Conservation (phyloP, 495 filamentous ascomycete species). For the Tuber brumale region DNA sequence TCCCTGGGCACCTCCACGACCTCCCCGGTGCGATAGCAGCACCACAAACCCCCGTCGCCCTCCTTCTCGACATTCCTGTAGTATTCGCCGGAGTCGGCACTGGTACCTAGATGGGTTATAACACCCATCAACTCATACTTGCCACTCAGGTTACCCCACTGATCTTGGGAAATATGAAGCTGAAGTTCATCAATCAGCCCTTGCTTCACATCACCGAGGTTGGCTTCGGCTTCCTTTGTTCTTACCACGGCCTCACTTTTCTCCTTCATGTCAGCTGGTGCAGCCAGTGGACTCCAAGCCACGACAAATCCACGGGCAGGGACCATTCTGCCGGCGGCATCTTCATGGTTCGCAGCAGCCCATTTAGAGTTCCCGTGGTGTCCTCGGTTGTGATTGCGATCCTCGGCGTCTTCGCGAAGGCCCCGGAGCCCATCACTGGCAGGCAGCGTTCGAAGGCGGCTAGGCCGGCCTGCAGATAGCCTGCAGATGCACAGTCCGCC, state of each 20-base stretch:
- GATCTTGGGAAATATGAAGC: slow-evolving; percentile 63
- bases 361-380: slow-evolving; percentile 78
- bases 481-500: too few species aligned
- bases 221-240: slow-evolving; percentile 47
- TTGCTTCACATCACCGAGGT: slow-evolving; percentile 48
- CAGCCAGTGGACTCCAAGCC: slow-evolving; percentile 28
- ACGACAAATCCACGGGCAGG: slow-evolving; percentile 31
- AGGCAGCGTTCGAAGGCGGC: too few species aligned
- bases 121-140: slow-evolving; percentile 90
- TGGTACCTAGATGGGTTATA: slow-evolving; percentile 94
- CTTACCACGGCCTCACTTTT: slow-evolving; percentile 48
- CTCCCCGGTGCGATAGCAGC: slow-evolving; percentile 99
- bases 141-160: slow-evolving; percentile 80
- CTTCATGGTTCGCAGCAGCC: slow-evolving; percentile 47
- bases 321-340: slow-evolving; percentile 37
- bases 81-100: slow-evolving; percentile 96
- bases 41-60: slow-evolving; percentile 78
- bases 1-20: slow-evolving; percentile 85
- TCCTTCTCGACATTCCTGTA: slow-evolving; percentile 95
- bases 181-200: slow-evolving; percentile 47
- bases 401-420: too few species aligned
- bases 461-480: too few species aligned
- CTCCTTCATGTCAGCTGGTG: slow-evolving; percentile 42
- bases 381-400: too few species aligned
- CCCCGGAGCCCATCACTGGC: too few species aligned